These are phyloP conservation scores for Erodium texanum DNA, from an alignment of 441 rosid genomes.

Conservation along the genomic window DNA sequence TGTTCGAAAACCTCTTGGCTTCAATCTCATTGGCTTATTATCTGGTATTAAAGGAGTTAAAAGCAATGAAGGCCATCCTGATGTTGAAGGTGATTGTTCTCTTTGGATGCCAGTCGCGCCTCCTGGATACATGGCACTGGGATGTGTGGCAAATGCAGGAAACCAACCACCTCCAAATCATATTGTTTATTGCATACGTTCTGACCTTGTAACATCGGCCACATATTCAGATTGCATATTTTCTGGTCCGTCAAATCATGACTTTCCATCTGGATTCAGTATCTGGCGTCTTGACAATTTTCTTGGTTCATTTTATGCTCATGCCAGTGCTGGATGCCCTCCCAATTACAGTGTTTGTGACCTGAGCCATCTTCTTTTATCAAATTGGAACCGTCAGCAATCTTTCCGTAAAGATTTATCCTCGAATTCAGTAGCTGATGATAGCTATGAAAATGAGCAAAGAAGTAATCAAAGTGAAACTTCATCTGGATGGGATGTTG, in stretches of 20 bases:
- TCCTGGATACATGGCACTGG: slow-evolving; percentile 75
- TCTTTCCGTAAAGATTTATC: slow-evolving; percentile 34
- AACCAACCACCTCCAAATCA: slow-evolving; percentile 74
- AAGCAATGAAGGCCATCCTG: slow-evolving; percentile 32
- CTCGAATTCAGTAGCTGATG: slow-evolving; percentile 30
- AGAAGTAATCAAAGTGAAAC: slow-evolving; percentile 37
- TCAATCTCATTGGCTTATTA: slow-evolving; percentile 56
- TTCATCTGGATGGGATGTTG: slow-evolving; percentile 83
- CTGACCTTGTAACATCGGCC: slow-evolving; percentile 91
- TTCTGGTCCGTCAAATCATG: slow-evolving; percentile 36
- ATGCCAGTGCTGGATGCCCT: slow-evolving; percentile 58
- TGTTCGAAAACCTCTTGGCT: slow-evolving; percentile 84
- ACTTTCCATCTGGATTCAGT: slow-evolving; percentile 70
- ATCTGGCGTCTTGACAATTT: slow-evolving; percentile 93
- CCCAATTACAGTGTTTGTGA: slow-evolving; percentile 46
- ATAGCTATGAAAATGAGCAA: slow-evolving; percentile 30
- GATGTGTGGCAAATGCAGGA: slow-evolving; percentile 86
- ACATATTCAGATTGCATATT: slow-evolving; percentile 82
- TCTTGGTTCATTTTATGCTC: slow-evolving; percentile 85
- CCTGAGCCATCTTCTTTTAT: slow-evolving; percentile 68
- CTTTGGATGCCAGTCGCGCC: slow-evolving; percentile 99
- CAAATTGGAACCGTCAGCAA: slow-evolving; percentile 56
- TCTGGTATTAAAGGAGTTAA: slow-evolving; percentile 51
- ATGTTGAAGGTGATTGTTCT: slow-evolving; percentile 57
- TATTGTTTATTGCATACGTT: slow-evolving; percentile 78